These are phyloP conservation scores for Colletotrichum sansevieriae DNA, from an alignment of 2,329 filamentous ascomycete species.

Conservation along the genomic window DNA sequence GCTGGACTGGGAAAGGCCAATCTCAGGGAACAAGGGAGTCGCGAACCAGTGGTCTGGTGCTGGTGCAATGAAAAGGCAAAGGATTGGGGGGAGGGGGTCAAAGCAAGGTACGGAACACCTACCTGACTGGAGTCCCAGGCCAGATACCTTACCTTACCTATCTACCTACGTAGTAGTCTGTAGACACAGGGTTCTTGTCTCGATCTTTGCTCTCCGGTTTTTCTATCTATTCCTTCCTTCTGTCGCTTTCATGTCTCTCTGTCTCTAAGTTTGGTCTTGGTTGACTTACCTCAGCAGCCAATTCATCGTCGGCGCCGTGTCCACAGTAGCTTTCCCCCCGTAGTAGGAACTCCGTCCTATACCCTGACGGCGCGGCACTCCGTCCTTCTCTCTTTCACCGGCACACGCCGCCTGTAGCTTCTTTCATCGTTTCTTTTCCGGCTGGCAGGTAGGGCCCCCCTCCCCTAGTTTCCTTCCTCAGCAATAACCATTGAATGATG, in stretches of 20 bases:
- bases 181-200: constrained; percentile 33
- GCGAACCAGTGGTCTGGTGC: constrained; percentile 34
- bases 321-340: not conserved
- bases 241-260: constrained; percentile 10
- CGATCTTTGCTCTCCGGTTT: constrained; percentile 14
- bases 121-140: not conserved
- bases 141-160: not conserved
- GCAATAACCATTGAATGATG: constrained; percentile 36
- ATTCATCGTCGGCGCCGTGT: not conserved
- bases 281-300: not conserved
- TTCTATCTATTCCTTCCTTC: constrained; percentile 8
- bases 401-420: constrained; percentile 36
- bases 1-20: constrained; percentile 31
- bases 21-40: constrained; percentile 33
- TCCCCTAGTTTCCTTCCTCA: constrained; percentile 10
- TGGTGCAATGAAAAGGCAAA: constrained; percentile 2
- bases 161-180: not conserved
- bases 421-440: constrained; percentile 40
- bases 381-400: constrained; percentile 31
- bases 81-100: constrained; percentile 1
- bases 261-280: constrained; percentile 19
- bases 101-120: not conserved
- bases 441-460: constrained; percentile 28
- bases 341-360: no score
- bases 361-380: constrained; percentile 6